These are phyloP conservation scores for Globisporangium nagaii DNA, from an alignment of 352 stramenopile genomes.

Conservation along the genomic window DNA sequence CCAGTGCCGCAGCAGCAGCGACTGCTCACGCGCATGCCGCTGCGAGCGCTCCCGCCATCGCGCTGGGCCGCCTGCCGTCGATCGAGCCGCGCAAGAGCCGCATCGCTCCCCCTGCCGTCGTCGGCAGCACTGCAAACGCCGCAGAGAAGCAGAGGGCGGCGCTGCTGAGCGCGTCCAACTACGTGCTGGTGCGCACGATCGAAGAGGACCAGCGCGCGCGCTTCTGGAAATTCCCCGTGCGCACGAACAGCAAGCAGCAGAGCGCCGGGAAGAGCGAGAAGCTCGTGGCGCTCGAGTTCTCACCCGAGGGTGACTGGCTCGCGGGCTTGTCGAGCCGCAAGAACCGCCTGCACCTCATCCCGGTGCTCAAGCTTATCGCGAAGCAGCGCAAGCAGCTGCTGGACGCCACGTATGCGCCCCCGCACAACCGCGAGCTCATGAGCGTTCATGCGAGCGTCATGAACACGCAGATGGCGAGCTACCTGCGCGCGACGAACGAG, in stretches of 20 bases:
- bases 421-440: constrained; percentile 65
- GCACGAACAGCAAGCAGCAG: constrained; percentile 61
- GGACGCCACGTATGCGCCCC: constrained; percentile 41
- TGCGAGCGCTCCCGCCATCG: constrained; percentile 7
- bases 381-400: constrained; percentile 54
- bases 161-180: constrained; percentile 22
- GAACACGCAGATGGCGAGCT: constrained; percentile 80
- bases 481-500: constrained; percentile 76
- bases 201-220: constrained; percentile 68
- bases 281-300: constrained; percentile 69
- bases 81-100: constrained; percentile 12
- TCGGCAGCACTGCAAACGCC: neutral
- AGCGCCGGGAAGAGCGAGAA: constrained; percentile 37
- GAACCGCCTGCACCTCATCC: constrained; percentile 74
- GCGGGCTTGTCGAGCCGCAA: constrained; percentile 65
- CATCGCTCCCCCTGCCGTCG: neutral
- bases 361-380: constrained; percentile 55
- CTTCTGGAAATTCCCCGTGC: constrained; percentile 67
- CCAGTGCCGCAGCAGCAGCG: neutral
- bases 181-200: constrained; percentile 63
- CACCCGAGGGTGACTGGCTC: constrained; percentile 83
- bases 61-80: constrained; percentile 5
- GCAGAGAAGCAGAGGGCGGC: neutral
- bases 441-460: constrained; percentile 64
- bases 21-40: neutral